Conservation (phyloP, 1,284 basidiomycete species). For the Trametes sp. region DNA sequence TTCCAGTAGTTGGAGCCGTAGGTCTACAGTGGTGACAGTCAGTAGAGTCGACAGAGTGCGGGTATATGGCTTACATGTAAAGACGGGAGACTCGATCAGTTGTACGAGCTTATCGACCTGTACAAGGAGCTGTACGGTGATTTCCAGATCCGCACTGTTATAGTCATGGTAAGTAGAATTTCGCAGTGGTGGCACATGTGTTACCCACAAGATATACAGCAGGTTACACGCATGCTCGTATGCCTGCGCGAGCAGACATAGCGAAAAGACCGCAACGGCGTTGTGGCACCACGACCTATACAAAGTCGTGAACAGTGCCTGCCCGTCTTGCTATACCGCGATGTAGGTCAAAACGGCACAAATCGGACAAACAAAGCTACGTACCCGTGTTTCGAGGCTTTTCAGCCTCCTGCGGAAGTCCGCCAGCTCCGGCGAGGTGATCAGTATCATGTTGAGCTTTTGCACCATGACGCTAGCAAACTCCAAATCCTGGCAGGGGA, state of each 20-base stretch:
- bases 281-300: constrained; percentile 99
- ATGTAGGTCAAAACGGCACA: background rate
- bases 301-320: constrained; percentile 89
- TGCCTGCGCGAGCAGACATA: constrained; percentile 96
- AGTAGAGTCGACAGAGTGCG: background rate
- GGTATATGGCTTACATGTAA: constrained; percentile 78
- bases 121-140: constrained; percentile 93
- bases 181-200: background rate
- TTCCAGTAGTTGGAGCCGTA: constrained; percentile 96
- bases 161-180: background rate
- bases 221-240: constrained; percentile 99
- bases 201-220: constrained; percentile 90
- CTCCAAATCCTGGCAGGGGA: constrained; percentile 81
- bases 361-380: constrained; percentile 11
- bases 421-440: constrained; percentile 93
- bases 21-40: constrained; percentile 58
- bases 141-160: constrained; percentile 90
- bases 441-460: constrained; percentile 96
- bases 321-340: constrained; percentile 82
- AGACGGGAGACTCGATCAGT: constrained; percentile 97
- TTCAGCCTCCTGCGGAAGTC: constrained; percentile 95
- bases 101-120: constrained; percentile 99
- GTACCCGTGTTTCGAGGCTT: constrained; percentile 90
- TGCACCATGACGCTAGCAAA: constrained; percentile 98
- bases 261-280: constrained; percentile 94